Evolutionary conservation across 495 filamentous ascomycete species (phyloP).

Genomic region (Penicillium riverlandense): DNA sequence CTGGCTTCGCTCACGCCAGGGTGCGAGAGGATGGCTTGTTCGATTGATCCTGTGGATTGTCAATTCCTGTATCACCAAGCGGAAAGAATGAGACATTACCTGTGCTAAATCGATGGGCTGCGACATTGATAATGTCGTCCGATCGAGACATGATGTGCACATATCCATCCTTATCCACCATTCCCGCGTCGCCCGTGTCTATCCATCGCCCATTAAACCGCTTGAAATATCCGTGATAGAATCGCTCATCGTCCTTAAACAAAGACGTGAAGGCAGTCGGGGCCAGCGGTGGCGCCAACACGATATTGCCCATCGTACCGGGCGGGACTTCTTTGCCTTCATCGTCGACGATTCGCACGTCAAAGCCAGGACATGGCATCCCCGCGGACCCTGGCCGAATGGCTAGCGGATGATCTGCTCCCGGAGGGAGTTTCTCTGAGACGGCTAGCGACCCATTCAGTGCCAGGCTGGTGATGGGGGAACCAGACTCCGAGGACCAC

Average conservation of each 20-base stretch:
- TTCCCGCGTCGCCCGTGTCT: conserved; percentile 85
- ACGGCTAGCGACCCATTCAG: conserved; percentile 34
- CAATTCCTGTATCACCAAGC: neutral
- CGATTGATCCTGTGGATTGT: conserved; percentile 58
- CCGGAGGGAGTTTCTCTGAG: conserved; percentile 2
- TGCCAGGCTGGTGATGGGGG: conserved; percentile 78
- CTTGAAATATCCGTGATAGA: conserved; percentile 74
- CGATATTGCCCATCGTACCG: conserved; percentile 86
- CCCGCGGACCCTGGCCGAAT: conserved; percentile 84
- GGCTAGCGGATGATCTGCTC: conserved; percentile 24
- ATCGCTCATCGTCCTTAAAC: conserved; percentile 76
- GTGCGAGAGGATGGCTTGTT: conserved; percentile 82
- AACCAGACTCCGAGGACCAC: conserved; percentile 93
- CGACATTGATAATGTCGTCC: conserved; percentile 94
- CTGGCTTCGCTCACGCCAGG: conserved; percentile 71
- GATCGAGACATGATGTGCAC: conserved; percentile 79
- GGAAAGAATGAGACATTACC: conserved; percentile 36
- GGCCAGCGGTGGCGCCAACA: conserved; percentile 71
- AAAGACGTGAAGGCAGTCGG: conserved; percentile 81
- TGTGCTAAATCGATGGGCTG: conserved; percentile 85
- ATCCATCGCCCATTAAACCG: conserved; percentile 75
- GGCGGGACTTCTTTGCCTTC: conserved; percentile 57
- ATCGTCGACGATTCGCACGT: conserved; percentile 77
- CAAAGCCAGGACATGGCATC: conserved; percentile 84
- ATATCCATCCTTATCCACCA: conserved; percentile 76